Evolutionary conservation across 2,329 filamentous ascomycete species (phyloP).

Genomic region (Fusarium verrucosum): DNA sequence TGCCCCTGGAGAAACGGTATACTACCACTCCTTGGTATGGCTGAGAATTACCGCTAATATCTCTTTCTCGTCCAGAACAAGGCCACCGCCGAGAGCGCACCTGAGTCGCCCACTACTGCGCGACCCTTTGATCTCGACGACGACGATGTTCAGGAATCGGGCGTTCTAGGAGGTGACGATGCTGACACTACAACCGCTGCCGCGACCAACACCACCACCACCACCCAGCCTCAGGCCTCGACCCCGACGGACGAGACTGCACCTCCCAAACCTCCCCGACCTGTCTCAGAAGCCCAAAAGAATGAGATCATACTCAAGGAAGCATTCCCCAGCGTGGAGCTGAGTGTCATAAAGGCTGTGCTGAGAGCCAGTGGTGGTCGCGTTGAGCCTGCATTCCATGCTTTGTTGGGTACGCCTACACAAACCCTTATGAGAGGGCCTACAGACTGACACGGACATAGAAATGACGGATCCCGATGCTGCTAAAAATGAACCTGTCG

Average conservation of each 20-base stretch:
- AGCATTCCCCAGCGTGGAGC: constrained; percentile 88
- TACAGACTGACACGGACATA: constrained; percentile 46
- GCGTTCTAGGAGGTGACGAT: constrained; percentile 58
- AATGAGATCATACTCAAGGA: constrained; percentile 90
- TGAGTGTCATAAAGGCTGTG: constrained; percentile 84
- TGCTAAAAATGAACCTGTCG: constrained; percentile 60
- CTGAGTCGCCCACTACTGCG: constrained; percentile 73
- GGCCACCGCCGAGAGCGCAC: constrained; percentile 53
- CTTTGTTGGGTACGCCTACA: constrained; percentile 73
- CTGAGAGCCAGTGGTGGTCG: constrained; percentile 85
- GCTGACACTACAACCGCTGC: constrained; percentile 39
- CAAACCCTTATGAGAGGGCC: too few species aligned
- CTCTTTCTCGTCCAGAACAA: constrained; percentile 53
- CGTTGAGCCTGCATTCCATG: constrained; percentile 95
- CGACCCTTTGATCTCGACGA: constrained; percentile 74
- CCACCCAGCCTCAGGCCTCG: constrained; percentile 8
- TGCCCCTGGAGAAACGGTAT: constrained; percentile 56
- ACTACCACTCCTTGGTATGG: constrained; percentile 40
- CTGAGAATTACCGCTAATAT: constrained; percentile 38
- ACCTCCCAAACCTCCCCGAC: constrained; percentile 86
- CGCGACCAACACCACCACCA: constrained; percentile 43
- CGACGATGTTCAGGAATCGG: constrained; percentile 72
- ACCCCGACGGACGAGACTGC: constrained; percentile 55
- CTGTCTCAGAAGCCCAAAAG: constrained; percentile 82
- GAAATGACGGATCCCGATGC: constrained; percentile 85